Percentiles rank a stretch among this genome's conserved stretches.
These are phyloP conservation scores for Calonectria montana DNA, from an alignment of 2,329 filamentous ascomycete genomes.

Conservation along the genomic window DNA sequence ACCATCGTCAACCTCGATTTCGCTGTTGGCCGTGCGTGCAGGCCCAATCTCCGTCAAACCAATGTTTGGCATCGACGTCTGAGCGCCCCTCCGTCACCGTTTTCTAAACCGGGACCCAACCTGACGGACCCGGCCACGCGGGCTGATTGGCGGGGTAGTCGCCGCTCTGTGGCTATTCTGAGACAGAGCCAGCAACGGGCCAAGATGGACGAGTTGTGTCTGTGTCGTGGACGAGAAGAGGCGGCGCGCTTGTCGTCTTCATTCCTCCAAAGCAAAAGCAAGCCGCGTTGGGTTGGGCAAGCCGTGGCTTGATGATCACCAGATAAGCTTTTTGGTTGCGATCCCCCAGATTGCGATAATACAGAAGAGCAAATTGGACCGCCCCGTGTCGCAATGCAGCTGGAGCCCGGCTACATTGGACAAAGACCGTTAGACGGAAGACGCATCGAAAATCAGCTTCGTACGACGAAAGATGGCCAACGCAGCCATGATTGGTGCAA, in stretches of 20 bases:
- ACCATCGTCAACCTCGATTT: background rate
- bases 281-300: background rate
- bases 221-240: background rate
- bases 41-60: constrained; percentile 20
- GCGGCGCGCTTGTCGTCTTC: constrained; percentile 19
- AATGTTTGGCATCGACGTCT: constrained; percentile 8
- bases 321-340: constrained; percentile 18
- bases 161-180: constrained; percentile 1
- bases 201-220: constrained; percentile 2
- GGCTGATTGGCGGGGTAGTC: constrained; percentile 13
- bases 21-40: constrained; percentile 2
- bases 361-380: background rate
- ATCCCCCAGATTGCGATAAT: constrained; percentile 10
- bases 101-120: background rate
- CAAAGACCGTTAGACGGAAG: constrained; percentile 30
- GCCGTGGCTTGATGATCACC: constrained; percentile 7
- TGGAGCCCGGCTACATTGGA: constrained; percentile 8
- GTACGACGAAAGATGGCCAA: constrained; percentile 36
- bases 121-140: background rate
- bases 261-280: constrained; percentile 3
- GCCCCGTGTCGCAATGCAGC: background rate
- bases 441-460: constrained; percentile 31
- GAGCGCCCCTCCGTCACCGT: constrained; percentile 1
- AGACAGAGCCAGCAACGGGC: background rate
- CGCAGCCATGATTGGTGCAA: constrained; percentile 36